Conservation (phyloP, 257 asterid genomes). For the Anisodus acutangulus region DNA sequence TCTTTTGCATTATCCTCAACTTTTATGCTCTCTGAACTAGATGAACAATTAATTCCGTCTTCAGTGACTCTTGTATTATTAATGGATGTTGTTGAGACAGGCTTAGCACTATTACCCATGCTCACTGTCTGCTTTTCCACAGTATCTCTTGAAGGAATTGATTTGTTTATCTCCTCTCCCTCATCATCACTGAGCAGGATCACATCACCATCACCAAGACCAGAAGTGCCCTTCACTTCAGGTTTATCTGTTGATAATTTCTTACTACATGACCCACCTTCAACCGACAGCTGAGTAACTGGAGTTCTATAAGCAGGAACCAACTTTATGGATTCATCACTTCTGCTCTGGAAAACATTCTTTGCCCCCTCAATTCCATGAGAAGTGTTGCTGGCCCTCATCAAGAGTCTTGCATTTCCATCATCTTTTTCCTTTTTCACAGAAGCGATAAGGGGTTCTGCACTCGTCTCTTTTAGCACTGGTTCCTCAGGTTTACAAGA, state of each 20-base stretch:
- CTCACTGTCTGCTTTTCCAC: constrained; percentile 40
- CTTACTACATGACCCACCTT: constrained; percentile 29
- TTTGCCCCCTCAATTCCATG: constrained; percentile 47
- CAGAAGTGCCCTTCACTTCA: constrained; percentile 46
- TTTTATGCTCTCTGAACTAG: constrained; percentile 46
- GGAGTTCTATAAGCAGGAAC: constrained; percentile 42
- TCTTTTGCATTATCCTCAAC: constrained; percentile 48
- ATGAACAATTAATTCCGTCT: constrained; percentile 42
- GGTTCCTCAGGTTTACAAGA: constrained; percentile 46
- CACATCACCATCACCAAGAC: constrained; percentile 48
- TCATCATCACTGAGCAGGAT: constrained; percentile 78
- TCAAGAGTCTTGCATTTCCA: constrained; percentile 40
- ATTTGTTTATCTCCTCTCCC: constrained; percentile 46
- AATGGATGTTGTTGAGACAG: constrained; percentile 36
- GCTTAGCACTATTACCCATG: constrained; percentile 38
- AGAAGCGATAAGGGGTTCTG: constrained; percentile 38
- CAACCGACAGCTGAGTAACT: constrained; percentile 39
- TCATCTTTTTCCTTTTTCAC: constrained; percentile 52
- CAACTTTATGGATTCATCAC: constrained; percentile 38
- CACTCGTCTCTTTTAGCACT: constrained; percentile 45
- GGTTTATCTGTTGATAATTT: constrained; percentile 40
- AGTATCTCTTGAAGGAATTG: constrained; percentile 42
- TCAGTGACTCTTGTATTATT: constrained; percentile 30
- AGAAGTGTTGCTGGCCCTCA: constrained; percentile 36
- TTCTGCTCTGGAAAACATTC: constrained; percentile 38